Evolutionary conservation across 1,139 yeast genomes (phyloP).

Genomic region (Entelexis sorbosivorans): DNA sequence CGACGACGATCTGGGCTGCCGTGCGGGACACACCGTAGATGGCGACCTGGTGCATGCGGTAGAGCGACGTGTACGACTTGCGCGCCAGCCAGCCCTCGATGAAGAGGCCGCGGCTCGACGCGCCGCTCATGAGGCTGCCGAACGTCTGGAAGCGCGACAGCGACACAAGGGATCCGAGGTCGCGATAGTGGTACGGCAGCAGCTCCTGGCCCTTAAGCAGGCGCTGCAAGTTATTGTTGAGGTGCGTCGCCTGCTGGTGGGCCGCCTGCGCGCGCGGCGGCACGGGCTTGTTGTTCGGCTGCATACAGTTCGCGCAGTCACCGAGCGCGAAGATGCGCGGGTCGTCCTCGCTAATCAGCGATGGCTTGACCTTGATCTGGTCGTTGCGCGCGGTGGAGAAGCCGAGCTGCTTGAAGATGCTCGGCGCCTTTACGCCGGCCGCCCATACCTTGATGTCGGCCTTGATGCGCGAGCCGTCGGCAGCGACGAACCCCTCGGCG

Average conservation of each 20-base stretch:
- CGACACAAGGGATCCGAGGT: conserved; percentile 2
- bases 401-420: conserved; percentile 4
- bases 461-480: neutral
- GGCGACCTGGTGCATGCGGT: conserved; percentile 6
- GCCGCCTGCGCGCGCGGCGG: conserved; percentile 7
- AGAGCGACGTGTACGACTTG: conserved; percentile 1
- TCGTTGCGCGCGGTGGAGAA: neutral
- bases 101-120: conserved; percentile 3
- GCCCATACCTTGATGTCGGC: conserved; percentile 6
- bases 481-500: neutral
- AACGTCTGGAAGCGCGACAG: conserved; percentile 1
- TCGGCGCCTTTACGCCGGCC: conserved; percentile 6
- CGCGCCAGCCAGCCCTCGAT: conserved; percentile 5
- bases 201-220: neutral
- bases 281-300: neutral
- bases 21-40: conserved; percentile 1
- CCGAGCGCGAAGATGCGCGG: conserved; percentile 3
- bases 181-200: conserved; percentile 4
- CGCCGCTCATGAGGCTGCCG: conserved; percentile 7
- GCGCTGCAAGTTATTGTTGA: neutral
- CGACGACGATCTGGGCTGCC: neutral
- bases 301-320: conserved; percentile 5
- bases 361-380: conserved; percentile 1
- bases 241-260: conserved; percentile 2
- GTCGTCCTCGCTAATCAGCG: conserved; percentile 1